Conservation (phyloP, 441 rosid species). For the Biscutella auriculata region DNA sequence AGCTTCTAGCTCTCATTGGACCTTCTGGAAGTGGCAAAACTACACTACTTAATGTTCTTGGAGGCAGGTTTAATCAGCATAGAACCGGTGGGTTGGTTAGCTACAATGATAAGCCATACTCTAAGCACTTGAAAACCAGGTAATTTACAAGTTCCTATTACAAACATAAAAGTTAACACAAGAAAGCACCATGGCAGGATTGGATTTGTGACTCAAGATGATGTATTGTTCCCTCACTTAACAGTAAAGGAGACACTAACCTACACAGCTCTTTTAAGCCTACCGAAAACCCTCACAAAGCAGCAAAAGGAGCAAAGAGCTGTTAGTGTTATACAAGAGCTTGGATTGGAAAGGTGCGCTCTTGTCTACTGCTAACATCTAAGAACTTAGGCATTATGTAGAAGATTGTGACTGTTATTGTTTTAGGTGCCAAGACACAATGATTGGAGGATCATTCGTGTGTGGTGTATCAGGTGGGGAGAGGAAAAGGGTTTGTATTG, state of each 20-base stretch:
- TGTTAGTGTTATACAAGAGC: constrained; percentile 58
- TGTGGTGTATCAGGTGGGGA: constrained; percentile 94
- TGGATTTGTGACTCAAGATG: constrained; percentile 96
- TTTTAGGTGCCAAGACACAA: constrained; percentile 79
- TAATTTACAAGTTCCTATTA: no score
- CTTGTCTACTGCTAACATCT: neutral
- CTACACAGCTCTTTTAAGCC: constrained; percentile 69
- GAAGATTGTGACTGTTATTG: neutral
- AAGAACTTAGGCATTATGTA: neutral
- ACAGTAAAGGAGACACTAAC: constrained; percentile 88
- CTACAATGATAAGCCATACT: constrained; percentile 64
- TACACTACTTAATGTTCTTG: constrained; percentile 61
- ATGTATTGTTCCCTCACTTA: constrained; percentile 85
- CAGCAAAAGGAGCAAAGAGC: constrained; percentile 69
- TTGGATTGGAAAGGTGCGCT: constrained; percentile 76
- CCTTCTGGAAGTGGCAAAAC: constrained; percentile 97
- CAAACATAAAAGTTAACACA: no score
- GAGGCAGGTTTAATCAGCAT: constrained; percentile 53
- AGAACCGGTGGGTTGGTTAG: constrained; percentile 47
- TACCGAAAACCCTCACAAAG: constrained; percentile 54
- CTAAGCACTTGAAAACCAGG: constrained; percentile 78
- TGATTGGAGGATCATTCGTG: constrained; percentile 88
- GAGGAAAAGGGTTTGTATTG: constrained; percentile 80
- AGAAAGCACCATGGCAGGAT: constrained; percentile 40
- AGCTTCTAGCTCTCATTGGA: constrained; percentile 88